These are phyloP conservation scores for Cercophora samala DNA, from an alignment of 495 filamentous ascomycete species.

Conservation along the genomic window DNA sequence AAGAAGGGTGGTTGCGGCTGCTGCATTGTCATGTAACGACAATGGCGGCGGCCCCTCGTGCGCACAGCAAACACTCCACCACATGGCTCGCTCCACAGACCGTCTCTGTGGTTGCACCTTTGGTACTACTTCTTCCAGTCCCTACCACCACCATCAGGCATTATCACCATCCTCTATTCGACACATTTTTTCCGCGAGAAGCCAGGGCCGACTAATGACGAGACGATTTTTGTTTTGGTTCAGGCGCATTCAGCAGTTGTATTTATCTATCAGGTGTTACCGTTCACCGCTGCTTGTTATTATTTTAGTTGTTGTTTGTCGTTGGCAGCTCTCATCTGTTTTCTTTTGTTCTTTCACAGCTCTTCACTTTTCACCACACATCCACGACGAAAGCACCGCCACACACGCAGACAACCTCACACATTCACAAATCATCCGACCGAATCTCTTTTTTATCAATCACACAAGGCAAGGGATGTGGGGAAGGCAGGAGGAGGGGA, in stretches of 20 bases:
- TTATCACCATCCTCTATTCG: not conserved
- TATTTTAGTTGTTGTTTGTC: slow-evolving; percentile 2
- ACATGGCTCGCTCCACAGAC: not conserved
- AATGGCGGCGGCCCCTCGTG: not conserved
- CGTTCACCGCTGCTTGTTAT: slow-evolving; percentile 8
- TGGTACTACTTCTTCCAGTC: not conserved
- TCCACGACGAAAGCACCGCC: not conserved
- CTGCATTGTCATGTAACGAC: slow-evolving; percentile 52
- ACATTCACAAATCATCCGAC: not conserved
- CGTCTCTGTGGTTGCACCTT: not conserved
- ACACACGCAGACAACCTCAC: not conserved
- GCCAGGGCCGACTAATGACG: slow-evolving; percentile 23
- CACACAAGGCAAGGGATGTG: not conserved
- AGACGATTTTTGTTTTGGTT: slow-evolving; percentile 25
- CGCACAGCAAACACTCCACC: not conserved
- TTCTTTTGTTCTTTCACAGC: slow-evolving; percentile 17
- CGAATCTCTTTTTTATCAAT: not conserved
- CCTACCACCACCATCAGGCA: not conserved
- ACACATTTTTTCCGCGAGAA: not conserved
- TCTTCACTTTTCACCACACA: not conserved
- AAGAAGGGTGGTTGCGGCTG: slow-evolving; percentile 51
- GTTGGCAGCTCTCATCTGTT: slow-evolving; percentile 10
- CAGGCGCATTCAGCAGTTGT: slow-evolving; percentile 20
- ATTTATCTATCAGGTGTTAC: slow-evolving; percentile 10
- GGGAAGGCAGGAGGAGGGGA: too few relatives aligned